phyloP scores from a whole-genome alignment of 768 basidiomycete species.

The Amanita exitialis region DNA sequence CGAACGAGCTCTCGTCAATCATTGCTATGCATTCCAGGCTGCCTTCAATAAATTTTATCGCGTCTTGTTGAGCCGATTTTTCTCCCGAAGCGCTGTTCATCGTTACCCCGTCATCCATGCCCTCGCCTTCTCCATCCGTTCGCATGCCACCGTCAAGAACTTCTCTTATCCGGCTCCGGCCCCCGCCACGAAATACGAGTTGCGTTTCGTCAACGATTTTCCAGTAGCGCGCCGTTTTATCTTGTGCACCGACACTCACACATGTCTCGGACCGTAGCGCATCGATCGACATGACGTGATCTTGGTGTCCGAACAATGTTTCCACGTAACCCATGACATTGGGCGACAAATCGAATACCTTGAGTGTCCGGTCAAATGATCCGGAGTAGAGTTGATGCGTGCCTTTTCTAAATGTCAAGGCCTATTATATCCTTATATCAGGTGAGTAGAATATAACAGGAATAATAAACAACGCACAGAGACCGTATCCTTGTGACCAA shows the following conservation, averaged over 20 bases:
- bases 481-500: conserved; percentile 43
- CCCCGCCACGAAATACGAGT: conserved; percentile 95
- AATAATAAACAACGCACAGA: conserved; percentile 17
- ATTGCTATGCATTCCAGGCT: conserved; percentile 88
- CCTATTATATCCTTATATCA: conserved; percentile 24
- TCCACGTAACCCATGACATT: conserved; percentile 88
- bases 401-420: conserved; percentile 67
- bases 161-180: conserved; percentile 68
- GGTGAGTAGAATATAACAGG: conserved; percentile 3
- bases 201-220: conserved; percentile 94
- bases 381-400: conserved; percentile 67
- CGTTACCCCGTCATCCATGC: conserved; percentile 18
- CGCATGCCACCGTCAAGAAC: conserved; percentile 69
- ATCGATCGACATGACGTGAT: conserved; percentile 69
- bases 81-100: conserved; percentile 14
- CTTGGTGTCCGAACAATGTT: conserved; percentile 96
- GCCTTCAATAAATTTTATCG: conserved; percentile 66
- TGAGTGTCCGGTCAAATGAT: conserved; percentile 82
- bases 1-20: conserved; percentile 89
- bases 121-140: conserved; percentile 49
- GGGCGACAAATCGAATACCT: conserved; percentile 66
- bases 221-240: conserved; percentile 92
- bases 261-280: conserved; percentile 77
- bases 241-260: conserved; percentile 81
- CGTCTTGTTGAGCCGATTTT: conserved; percentile 14